Evolutionary conservation across 2,329 filamentous ascomycete genomes (phyloP), one percentile per base, ranked within the genome.

Genomic region (Chrysoporthe puriensis): DNA sequence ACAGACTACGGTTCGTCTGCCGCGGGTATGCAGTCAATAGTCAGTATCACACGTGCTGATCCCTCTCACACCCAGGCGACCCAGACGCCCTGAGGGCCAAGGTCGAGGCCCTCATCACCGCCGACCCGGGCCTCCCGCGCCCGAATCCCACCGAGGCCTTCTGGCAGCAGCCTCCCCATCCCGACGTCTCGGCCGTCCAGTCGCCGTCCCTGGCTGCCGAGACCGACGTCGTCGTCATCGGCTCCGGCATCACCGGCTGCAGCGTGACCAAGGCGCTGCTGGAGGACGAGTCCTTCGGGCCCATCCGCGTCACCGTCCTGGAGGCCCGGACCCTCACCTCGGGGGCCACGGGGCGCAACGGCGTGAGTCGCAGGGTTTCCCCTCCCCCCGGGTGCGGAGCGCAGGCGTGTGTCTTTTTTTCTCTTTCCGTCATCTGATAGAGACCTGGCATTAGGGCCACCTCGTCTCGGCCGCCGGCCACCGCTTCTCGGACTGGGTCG

Each of bases 181-280:
- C 58, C 26, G 58, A 61, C 26, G n/a, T 61, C n/a, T 44, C 58
- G 11, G 42, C 42, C 58, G 72, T 75, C 3, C 74, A 76, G 57
- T 78, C 76, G 4, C 68, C 73, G 2, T 66, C 69, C 1, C 72
- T 84, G 8, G 81, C 82, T 0, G 57, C 71, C 1, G 72, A 76
- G 7, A 80, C 79, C 6, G 85, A 87, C 66, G 74, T 86, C 2
- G 80, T 84, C 21, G 80, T 87, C 52, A 82, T 87, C 70, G 85
- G 86, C 32, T 86, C 84, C 46, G 86, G 86, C 1, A 86, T 88
- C 68, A 83, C 84, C 1, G 84, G 80, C 11, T 80, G 78, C 3
- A 77, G 78, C 26, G 74, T 81, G 18, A 80, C 79, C 42, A 61
- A 46, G 21, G 58, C 58, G 11, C 58, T 61, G 7, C 58, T 61